Base-by-base conservation (phyloP, 495 filamentous ascomycete species). In the Evansstolkia leycettana region DNA sequence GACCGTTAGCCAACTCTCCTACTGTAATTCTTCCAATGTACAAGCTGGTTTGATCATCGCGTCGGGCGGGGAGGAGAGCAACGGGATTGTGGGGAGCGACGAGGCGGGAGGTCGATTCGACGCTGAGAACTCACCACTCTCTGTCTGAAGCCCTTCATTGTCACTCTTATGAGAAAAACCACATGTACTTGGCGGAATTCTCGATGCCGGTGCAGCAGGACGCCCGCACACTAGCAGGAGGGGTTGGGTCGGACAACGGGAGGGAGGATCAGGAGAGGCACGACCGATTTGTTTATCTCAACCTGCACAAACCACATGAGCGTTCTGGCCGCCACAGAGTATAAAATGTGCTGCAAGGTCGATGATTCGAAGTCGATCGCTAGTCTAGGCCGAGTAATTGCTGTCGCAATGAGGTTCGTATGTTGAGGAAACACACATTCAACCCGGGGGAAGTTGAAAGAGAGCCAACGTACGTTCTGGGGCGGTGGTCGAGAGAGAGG, bases 91-190 rank as follows among this genome's bases (percentile, higher is more conserved):
- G 37, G 31, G 45, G 36, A 43, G 40, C 36, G 24, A 13, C 17
- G 11, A 37, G 48, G 36, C 32, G 30, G 33, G 12, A 18, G 24
- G 6, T 3, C 18, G 5, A 20, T 28, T 12, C 15, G 36, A 15
- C 16, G 20, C 25, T 32, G 45, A 31, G 39, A 43, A 81, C 89
- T 72, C 72, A 94, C 89, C 68, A 96, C 92, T 81, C 82, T 81
- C 69, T 93, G 85, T 67, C 90, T 82, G 63, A 98, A 94, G 54
- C 84, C 79, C 69, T 94, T 95, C 90, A 98, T 96, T 65, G 74
- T 86, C 39, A 46, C 45, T 28, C 35, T 39, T 39, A 43, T 43
- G 40, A 51, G 35, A 47, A 55, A 37, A 48, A 40, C 55, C 57
- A 52, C 60, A 64, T 62, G 52, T 57, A 64, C 52, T 59, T 49